Evolutionary conservation across 257 asterid genomes (phyloP).

Genomic region (Solanum virginianum): DNA sequence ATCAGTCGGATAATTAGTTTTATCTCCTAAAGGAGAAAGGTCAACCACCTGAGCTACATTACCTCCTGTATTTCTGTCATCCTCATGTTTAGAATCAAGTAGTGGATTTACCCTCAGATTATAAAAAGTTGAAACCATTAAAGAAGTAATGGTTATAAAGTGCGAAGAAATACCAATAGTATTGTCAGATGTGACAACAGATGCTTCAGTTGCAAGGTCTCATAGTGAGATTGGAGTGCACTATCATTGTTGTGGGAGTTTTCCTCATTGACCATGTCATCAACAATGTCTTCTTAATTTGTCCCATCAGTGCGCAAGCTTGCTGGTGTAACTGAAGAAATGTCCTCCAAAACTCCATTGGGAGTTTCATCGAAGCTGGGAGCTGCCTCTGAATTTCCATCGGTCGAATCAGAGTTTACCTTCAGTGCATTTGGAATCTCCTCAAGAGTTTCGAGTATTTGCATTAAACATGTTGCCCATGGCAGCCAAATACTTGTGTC

Average conservation of each 20-base stretch:
- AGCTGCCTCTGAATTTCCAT: not conserved
- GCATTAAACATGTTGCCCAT: not conserved
- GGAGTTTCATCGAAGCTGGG: not conserved
- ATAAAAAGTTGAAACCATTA: not conserved
- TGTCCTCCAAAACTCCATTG: not conserved
- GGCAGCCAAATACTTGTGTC: too few species aligned
- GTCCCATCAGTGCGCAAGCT: not conserved
- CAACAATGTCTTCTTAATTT: not conserved
- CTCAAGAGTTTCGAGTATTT: not conserved
- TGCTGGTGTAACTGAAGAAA: not conserved
- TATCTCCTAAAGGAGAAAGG: not conserved
- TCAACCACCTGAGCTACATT: not conserved
- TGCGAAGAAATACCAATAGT: not conserved
- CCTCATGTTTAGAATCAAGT: not conserved
- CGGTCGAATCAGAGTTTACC: not conserved
- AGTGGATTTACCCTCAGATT: not conserved
- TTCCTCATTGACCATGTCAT: not conserved
- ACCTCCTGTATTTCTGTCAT: not conserved
- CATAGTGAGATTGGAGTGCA: not conserved
- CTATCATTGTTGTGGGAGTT: not conserved
- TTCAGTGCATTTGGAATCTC: not conserved
- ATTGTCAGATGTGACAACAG: not conserved
- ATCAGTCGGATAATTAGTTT: not conserved
- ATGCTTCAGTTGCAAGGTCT: not conserved
- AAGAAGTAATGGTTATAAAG: not conserved